Conservation (phyloP, 192 early-diverging fungal species). For the Coemansia sp. region DNA sequence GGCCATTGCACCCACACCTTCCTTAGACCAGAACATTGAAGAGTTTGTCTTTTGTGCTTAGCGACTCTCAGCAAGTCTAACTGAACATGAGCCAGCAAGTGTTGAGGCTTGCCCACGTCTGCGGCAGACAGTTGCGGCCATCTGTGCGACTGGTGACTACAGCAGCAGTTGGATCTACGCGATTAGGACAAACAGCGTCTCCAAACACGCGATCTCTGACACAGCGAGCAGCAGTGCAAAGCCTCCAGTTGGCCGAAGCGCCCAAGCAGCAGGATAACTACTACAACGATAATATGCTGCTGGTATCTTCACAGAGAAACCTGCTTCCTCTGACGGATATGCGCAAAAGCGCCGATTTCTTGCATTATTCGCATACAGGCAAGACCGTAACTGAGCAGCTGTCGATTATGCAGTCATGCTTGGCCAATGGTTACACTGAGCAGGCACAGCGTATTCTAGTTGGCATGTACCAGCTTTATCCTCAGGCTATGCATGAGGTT, state of each 20-base stretch:
- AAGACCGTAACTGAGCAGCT: slow-evolving; percentile 67
- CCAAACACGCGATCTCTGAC: slow-evolving; percentile 12
- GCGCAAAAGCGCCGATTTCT: slow-evolving; percentile 16
- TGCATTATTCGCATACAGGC: slow-evolving; percentile 44
- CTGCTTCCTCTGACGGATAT: slow-evolving; percentile 15
- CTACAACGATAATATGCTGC: slow-evolving; percentile 20
- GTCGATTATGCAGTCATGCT: slow-evolving; percentile 71
- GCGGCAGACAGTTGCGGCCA: neutral
- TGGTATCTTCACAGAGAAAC: slow-evolving; percentile 14
- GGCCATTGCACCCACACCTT: too few relatives aligned
- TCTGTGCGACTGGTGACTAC: slow-evolving; percentile 8
- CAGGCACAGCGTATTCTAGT: slow-evolving; percentile 72
- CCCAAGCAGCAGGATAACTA: neutral
- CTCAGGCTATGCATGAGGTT: slow-evolving; percentile 66
- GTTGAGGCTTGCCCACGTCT: slow-evolving; percentile 18
- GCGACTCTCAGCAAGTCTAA: neutral
- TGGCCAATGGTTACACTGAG: slow-evolving; percentile 68
- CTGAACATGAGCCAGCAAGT: slow-evolving; percentile 40
- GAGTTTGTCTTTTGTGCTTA: too few relatives aligned
- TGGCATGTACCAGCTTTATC: slow-evolving; percentile 61
- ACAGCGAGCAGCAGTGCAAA: slow-evolving; percentile 15
- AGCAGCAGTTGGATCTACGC: neutral
- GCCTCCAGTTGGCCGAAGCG: slow-evolving; percentile 17
- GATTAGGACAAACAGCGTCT: neutral
- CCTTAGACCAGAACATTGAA: too few relatives aligned